Evolutionary conservation across 352 stramenopile genomes (phyloP).

Genomic region (Pythium angustatum): DNA sequence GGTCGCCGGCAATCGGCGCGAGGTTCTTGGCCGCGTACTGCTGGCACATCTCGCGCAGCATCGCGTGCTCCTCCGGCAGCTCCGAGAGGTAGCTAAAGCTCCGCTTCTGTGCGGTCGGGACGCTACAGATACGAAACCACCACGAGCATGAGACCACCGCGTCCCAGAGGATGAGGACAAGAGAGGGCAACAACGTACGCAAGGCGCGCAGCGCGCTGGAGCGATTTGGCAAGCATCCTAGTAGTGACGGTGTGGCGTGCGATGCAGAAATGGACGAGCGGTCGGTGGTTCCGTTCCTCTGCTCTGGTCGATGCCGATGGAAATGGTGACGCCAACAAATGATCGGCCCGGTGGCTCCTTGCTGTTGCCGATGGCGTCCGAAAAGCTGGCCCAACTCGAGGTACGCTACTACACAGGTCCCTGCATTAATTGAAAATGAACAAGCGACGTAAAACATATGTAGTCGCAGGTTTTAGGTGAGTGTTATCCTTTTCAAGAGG

Average conservation of each 20-base stretch:
- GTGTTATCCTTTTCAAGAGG: neutral
- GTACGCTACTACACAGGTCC: neutral
- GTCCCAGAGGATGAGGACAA: too few relatives aligned
- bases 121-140: neutral
- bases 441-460: too few relatives aligned
- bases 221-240: slow-evolving; percentile 43
- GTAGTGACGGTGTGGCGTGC: neutral
- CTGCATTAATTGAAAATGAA: neutral
- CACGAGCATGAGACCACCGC: slow-evolving; percentile 4
- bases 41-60: slow-evolving; percentile 96
- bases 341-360: neutral
- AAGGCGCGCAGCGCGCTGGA: slow-evolving; percentile 40
- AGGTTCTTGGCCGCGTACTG: slow-evolving; percentile 96
- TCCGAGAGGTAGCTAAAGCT: slow-evolving; percentile 60
- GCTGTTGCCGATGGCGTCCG: neutral
- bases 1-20: slow-evolving; percentile 85
- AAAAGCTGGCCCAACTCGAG: neutral
- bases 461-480: neutral
- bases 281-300: too few relatives aligned
- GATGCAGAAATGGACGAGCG: neutral
- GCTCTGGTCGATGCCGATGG: too few relatives aligned
- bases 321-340: slow-evolving; percentile 20
- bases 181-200: slow-evolving; percentile 17
- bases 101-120: slow-evolving; percentile 33
- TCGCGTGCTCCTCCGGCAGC: slow-evolving; percentile 94